Conservation (phyloP, 176 grass and related monocot species). For the Juncus inflexus region DNA sequence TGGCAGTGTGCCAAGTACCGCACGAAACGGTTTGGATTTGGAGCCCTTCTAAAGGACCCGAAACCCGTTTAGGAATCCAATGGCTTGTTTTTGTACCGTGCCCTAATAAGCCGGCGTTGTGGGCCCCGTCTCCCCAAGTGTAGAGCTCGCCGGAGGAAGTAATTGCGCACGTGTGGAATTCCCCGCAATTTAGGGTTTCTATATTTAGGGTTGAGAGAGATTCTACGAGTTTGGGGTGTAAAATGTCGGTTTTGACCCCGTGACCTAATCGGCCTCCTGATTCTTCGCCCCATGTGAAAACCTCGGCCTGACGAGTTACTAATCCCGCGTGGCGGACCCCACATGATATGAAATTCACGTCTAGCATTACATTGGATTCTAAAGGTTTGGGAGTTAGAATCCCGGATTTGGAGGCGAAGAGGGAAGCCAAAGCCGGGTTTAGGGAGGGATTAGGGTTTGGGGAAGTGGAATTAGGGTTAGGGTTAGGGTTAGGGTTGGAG, state of each 20-base stretch:
- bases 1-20: slow-evolving; percentile 89
- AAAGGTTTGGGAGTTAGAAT: slow-evolving; percentile 84
- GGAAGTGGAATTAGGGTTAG: slow-evolving; percentile 2
- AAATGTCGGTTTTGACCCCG: slow-evolving; percentile 58
- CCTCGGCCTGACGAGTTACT: slow-evolving; percentile 76
- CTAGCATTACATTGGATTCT: slow-evolving; percentile 95
- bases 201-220: slow-evolving; percentile 60
- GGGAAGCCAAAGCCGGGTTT: slow-evolving; percentile 24
- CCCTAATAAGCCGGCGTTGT: slow-evolving; percentile 92
- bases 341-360: slow-evolving; percentile 78
- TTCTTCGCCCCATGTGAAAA: slow-evolving; percentile 97
- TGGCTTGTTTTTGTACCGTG: slow-evolving; percentile 88
- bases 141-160: slow-evolving; percentile 74
- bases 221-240: slow-evolving; percentile 68
- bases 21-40: slow-evolving; percentile 83
- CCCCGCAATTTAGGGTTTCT: slow-evolving; percentile 79
- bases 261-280: slow-evolving; percentile 79
- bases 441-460: slow-evolving; percentile 19
- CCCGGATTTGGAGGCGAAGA: slow-evolving; percentile 36
- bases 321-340: slow-evolving; percentile 84
- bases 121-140: slow-evolving; percentile 93
- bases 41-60: slow-evolving; percentile 76
- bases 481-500: slow-evolving; percentile 30
- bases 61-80: slow-evolving; percentile 95
- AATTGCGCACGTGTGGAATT: slow-evolving; percentile 93